Conservation (phyloP, 257 asterid species). For the Ilex aquifolium region DNA sequence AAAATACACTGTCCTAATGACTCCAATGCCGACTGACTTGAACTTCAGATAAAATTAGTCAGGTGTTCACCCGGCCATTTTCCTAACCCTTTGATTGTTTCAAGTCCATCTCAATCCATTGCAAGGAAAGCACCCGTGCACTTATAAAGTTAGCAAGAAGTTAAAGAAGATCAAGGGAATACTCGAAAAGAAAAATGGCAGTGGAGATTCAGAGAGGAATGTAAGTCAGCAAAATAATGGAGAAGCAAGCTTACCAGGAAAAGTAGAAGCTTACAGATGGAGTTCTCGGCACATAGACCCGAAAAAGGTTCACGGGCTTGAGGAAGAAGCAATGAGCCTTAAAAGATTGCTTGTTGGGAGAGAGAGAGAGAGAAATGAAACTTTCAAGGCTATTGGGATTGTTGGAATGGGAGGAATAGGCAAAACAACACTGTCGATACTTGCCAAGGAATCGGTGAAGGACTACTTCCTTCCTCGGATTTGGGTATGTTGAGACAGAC, state of each 20-base stretch:
- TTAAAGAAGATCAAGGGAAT: too few relatives aligned
- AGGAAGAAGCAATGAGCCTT: slow-evolving; percentile 27
- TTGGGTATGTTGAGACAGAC: slow-evolving; percentile 39
- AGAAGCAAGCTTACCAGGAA: not conserved
- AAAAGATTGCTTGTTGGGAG: slow-evolving; percentile 30
- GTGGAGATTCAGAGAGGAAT: too few relatives aligned
- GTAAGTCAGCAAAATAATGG: not conserved
- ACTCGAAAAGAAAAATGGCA: too few relatives aligned
- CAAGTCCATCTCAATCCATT: too few relatives aligned
- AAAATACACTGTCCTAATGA: too few relatives aligned
- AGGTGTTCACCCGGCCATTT: too few relatives aligned
- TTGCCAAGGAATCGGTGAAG: slow-evolving; percentile 23
- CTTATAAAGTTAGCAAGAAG: too few relatives aligned
- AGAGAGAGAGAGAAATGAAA: slow-evolving; percentile 12
- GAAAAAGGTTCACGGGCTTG: slow-evolving; percentile 18
- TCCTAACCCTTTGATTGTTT: too few relatives aligned
- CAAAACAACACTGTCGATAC: slow-evolving; percentile 37
- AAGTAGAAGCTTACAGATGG: slow-evolving; percentile 26
- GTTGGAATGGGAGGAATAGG: slow-evolving; percentile 46
- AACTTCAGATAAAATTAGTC: too few relatives aligned
- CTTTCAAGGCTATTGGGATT: slow-evolving; percentile 24
- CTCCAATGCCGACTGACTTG: too few relatives aligned
- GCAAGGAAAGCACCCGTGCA: too few relatives aligned
- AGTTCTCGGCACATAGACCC: slow-evolving; percentile 21
- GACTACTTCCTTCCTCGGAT: slow-evolving; percentile 30